phyloP scores from a whole-genome alignment of 2,329 filamentous ascomycete genomes.

The Fusarium redolens region DNA sequence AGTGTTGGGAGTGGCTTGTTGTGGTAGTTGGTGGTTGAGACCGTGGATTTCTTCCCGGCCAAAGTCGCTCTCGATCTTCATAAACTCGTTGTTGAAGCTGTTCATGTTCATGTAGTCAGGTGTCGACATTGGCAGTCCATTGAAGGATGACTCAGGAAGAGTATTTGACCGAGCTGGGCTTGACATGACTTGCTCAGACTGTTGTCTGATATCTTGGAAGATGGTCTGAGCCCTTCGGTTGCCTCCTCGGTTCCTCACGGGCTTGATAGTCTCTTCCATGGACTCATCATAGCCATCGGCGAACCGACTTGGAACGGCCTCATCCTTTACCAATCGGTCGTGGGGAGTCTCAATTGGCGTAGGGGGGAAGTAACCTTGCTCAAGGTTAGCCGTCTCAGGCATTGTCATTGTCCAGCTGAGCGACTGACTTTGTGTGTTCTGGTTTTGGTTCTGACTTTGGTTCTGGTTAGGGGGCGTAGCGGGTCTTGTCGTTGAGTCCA shows the following conservation, averaged over 20 bases:
- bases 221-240: conserved; percentile 61
- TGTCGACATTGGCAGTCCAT: conserved; percentile 64
- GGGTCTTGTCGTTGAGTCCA: conserved; percentile 65
- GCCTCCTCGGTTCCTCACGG: conserved; percentile 54
- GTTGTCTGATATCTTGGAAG: conserved; percentile 69
- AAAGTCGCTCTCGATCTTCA: conserved; percentile 52
- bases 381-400: conserved; percentile 12
- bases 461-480: conserved; percentile 72
- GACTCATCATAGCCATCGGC: conserved; percentile 72
- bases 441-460: conserved; percentile 56
- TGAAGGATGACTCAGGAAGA: conserved; percentile 61
- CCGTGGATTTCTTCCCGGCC: conserved; percentile 49
- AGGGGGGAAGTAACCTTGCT: conserved; percentile 70
- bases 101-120: conserved; percentile 68
- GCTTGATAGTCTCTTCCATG: conserved; percentile 75
- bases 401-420: conserved; percentile 7
- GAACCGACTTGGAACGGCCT: conserved; percentile 62
- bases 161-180: conserved; percentile 66
- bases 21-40: conserved; percentile 57
- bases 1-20: conserved; percentile 64
- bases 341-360: conserved; percentile 75
- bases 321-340: conserved; percentile 57
- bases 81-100: conserved; percentile 58
- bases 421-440: conserved; percentile 68
- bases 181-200: conserved; percentile 64